A percentile compares a stretch with the other conserved stretches of the same genome.
phyloP scores from a whole-genome alignment of 768 basidiomycete genomes.

The Tricholoma hemisulphureum region DNA sequence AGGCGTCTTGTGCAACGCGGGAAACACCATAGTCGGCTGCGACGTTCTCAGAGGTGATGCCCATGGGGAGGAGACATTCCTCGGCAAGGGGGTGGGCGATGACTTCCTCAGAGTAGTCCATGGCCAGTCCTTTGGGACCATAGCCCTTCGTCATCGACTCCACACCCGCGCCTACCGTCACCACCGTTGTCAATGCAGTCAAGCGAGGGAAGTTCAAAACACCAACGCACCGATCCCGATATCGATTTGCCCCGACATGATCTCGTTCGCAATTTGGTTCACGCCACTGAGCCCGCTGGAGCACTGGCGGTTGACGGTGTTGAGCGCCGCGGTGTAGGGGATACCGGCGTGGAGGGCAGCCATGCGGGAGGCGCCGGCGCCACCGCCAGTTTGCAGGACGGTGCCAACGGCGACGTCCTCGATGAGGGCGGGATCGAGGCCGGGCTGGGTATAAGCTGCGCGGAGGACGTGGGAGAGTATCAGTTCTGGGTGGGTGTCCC shows the following conservation, averaged over 20 bases:
- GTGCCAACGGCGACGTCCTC: slow-evolving; percentile 87
- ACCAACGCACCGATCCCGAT: slow-evolving; percentile 75
- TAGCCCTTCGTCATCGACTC: slow-evolving; percentile 88
- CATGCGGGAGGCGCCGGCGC: slow-evolving; percentile 80
- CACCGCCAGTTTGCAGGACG: slow-evolving; percentile 84
- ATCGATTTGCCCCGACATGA: slow-evolving; percentile 76
- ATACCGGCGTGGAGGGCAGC: slow-evolving; percentile 85
- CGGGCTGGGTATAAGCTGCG: slow-evolving; percentile 62
- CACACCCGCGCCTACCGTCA: slow-evolving; percentile 69
- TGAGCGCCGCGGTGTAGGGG: slow-evolving; percentile 68
- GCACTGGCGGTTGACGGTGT: slow-evolving; percentile 92
- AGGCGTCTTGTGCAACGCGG: slow-evolving; percentile 77
- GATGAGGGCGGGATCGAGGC: slow-evolving; percentile 77
- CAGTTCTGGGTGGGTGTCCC: slow-evolving; percentile 84
- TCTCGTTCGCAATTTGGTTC: slow-evolving; percentile 79
- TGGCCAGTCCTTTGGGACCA: slow-evolving; percentile 50
- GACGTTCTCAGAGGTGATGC: slow-evolving; percentile 94
- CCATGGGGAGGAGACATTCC: slow-evolving; percentile 88
- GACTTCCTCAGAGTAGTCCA: slow-evolving; percentile 63
- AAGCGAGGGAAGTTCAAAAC: not conserved
- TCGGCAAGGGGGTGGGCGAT: slow-evolving; percentile 65
- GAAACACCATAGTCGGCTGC: slow-evolving; percentile 73
- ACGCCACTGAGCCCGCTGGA: slow-evolving; percentile 84
- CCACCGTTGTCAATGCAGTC: slow-evolving; percentile 1
- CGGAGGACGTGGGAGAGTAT: slow-evolving; percentile 74